Base-by-base conservation (phyloP, 768 basidiomycete genomes). In the Cantharellus cinnabarinus region DNA sequence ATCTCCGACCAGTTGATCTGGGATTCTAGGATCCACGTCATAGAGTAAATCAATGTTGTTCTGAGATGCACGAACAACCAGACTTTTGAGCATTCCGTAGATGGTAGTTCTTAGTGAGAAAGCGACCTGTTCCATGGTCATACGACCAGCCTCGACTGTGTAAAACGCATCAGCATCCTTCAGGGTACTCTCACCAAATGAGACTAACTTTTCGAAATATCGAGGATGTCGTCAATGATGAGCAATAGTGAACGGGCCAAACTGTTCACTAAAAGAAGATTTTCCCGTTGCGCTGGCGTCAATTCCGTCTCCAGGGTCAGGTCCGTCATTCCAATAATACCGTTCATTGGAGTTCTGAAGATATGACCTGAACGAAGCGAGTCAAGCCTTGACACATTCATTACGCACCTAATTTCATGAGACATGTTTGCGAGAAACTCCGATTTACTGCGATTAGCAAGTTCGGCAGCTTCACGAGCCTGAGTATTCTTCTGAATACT, bases 261-360 rank as follows among this genome's bases (percentile, higher is more conserved):
- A 62, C 85, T 90, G 68, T 97, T 93, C 4, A 99, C 95, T 41
- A 98, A 81, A 65, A 95, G 76, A 68, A 99, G 73, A 69, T 91
- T 95, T 74, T 98, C 95, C 62, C 94, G 75, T 70, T 98, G 95
- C 42, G 87, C 86, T 63, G 94, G 73, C 62, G 91, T 95, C 64
- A 99, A 71, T 68, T 99, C 95, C 50, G 86, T 90, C 67, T 99
- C 95, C 29, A 99, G 80, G 5, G 95, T 97, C 60, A 99, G 72
- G 70, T 94, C 91, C 35, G 94, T 99, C 91, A 99, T 91, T n/a
- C 94, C 94, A 64, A 99, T 98, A 70, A 99, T 99, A 67, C 95
- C 94, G 68, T 98, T 99, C 94, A 98, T 99, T 0, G 95, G 95
- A 34, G 95, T 98, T 68, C 94, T 90, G 67, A n/a, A 53, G 39